Evolutionary conservation across 208 protist species (phyloP), one percentile per base, ranked within the genome.

Genomic region (Borovskyia barvae): DNA sequence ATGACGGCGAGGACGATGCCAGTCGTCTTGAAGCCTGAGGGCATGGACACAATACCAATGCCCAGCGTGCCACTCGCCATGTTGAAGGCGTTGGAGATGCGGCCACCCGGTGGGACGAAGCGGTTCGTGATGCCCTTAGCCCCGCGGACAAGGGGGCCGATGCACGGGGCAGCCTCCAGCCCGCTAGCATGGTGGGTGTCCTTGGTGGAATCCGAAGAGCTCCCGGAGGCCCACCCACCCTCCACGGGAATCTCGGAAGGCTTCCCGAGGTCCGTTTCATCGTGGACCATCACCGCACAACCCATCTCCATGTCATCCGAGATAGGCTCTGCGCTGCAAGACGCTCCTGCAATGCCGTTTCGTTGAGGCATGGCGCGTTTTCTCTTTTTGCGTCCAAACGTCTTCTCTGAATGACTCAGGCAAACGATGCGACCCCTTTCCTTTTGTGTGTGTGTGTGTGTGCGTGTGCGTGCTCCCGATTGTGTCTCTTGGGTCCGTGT

Each of bases 31-130:
- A 92, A 89, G 46, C 80, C 85, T 4, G 49, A 70, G 11, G 80
- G 64, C 50, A 92, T 77, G 17, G 75, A 72, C 14, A 88, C 72
- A 8, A 86, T 77, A 32, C 84, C 81, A 28, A 69, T 69, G 22
- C 80, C 84, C 8, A 92, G 62, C 4, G 80, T 89, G 22, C 43
- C 59, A 30, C 64, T 72, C 15, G 75, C 75, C 40, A 87, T 62
- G 53, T 87, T 92, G 59, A 85, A 85, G 48, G 74, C 67, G 52
- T 65, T 80, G 1, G 78, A 75, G 12, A 83, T 24, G 51, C 72
- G 63, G 24, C 77, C 82, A 20, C 85, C 75, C 24, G 81, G 66
- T 1, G 82, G 77, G 25, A 85, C 70, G 20, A 82, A 9, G 3
- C 40, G 26, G 30, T 66, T 60, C 7, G n/a, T 40, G 32, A 36